Percentiles rank a stretch among this genome's conserved stretches.
Conservation (phyloP, 805 yeast genomes). For the Starmerella vitae region DNA sequence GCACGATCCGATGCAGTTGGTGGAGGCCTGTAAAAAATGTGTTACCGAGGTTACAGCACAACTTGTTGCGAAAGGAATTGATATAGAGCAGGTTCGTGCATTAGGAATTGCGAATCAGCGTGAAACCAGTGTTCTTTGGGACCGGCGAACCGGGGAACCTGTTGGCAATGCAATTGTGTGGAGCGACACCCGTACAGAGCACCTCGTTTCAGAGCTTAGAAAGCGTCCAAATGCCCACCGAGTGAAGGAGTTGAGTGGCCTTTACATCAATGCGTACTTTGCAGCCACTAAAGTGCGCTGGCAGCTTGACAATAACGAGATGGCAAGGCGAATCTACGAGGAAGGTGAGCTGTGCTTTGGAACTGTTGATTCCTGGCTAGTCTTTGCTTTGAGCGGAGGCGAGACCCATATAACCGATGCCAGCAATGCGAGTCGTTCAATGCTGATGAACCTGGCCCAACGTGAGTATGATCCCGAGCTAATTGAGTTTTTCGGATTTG, state of each 20-base stretch:
- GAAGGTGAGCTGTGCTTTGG: conserved; percentile 78
- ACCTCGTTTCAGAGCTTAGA: conserved; percentile 50
- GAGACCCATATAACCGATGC: conserved; percentile 67
- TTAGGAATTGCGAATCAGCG: conserved; percentile 93
- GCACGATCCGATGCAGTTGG: conserved; percentile 72
- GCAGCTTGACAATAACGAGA: conserved; percentile 68
- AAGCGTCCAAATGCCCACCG: conserved; percentile 42
- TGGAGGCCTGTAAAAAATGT: conserved; percentile 71
- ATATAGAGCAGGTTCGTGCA: conserved; percentile 40
- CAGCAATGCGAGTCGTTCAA: conserved; percentile 84
- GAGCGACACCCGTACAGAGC: conserved; percentile 84
- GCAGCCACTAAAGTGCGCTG: conserved; percentile 82
- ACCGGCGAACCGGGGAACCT: conserved; percentile 66
- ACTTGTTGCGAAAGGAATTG: conserved; percentile 24
- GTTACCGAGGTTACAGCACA: conserved; percentile 31
- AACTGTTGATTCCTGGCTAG: conserved; percentile 88
- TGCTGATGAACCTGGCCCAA: conserved; percentile 70
- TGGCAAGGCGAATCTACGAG: conserved; percentile 53
- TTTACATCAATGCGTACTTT: conserved; percentile 82
- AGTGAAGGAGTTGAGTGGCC: conserved; percentile 57
- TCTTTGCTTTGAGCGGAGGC: conserved; percentile 61
- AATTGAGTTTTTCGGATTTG: conserved; percentile 68
- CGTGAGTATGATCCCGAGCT: conserved; percentile 63
- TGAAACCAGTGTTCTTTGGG: conserved; percentile 83
- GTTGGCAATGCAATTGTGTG: conserved; percentile 84